phyloP scores from a whole-genome alignment of 768 basidiomycete genomes.

The Pleurotus ostreatus region DNA sequence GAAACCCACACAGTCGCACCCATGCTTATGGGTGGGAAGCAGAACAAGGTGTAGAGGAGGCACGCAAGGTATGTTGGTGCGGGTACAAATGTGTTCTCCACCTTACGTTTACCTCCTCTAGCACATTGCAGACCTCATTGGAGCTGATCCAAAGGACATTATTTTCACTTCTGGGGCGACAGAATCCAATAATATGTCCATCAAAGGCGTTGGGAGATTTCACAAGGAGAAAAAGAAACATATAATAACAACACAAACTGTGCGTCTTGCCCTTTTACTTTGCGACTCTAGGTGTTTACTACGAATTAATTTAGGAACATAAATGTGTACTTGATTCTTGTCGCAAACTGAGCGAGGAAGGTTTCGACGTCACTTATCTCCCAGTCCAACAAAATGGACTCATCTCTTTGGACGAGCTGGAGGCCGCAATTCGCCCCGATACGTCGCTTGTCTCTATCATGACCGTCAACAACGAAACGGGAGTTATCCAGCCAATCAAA shows the following conservation, averaged over 20 bases:
- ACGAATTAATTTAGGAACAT: constrained; percentile 66
- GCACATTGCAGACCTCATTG: constrained; percentile 90
- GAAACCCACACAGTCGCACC: constrained; percentile 96
- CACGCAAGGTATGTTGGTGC: constrained; percentile 60
- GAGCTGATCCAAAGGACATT: constrained; percentile 93
- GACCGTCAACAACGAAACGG: constrained; percentile 99
- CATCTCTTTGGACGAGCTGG: constrained; percentile 72
- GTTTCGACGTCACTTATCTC: constrained; percentile 97
- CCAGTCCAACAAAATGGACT: constrained; percentile 87
- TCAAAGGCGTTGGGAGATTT: constrained; percentile 96
- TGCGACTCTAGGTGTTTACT: background rate
- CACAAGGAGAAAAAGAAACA: constrained; percentile 92
- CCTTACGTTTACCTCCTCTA: constrained; percentile 23
- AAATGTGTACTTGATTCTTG: constrained; percentile 99
- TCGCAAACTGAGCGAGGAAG: constrained; percentile 91
- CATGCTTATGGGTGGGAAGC: constrained; percentile 99
- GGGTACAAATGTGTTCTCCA: constrained; percentile 7
- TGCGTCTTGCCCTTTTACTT: constrained; percentile 29
- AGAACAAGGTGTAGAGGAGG: constrained; percentile 89
- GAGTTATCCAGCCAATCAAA: constrained; percentile 94
- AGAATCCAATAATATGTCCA: constrained; percentile 95
- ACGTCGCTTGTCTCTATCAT: constrained; percentile 96
- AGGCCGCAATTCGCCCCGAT: constrained; percentile 86
- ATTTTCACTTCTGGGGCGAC: constrained; percentile 98
- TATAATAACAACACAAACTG: constrained; percentile 92